Percentiles rank a stretch among this genome's conserved stretches.
Evolutionary conservation across 257 asterid species (phyloP).

Genomic region (Ehretia macrophylla): DNA sequence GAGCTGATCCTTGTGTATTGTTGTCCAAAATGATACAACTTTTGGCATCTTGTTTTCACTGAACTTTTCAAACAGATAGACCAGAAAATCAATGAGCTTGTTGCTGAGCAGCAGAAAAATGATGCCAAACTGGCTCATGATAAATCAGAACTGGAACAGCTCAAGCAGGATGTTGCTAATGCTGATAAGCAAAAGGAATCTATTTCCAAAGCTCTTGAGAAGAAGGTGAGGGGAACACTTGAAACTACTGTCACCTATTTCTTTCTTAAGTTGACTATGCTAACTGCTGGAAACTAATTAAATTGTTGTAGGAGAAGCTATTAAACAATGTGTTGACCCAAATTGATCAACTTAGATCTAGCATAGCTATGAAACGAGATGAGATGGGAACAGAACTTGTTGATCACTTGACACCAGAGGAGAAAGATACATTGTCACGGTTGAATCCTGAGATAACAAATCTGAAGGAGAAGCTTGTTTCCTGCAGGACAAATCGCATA

Average conservation of each 20-base stretch:
- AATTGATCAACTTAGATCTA: constrained; percentile 81
- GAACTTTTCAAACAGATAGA: constrained; percentile 76
- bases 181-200: constrained; percentile 82
- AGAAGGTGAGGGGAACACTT: constrained; percentile 55
- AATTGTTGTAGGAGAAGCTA: constrained; percentile 67
- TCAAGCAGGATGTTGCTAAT: constrained; percentile 68
- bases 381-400: constrained; percentile 98
- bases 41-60: constrained; percentile 44
- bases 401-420: constrained; percentile 92
- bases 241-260: constrained; percentile 5
- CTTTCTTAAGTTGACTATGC: constrained; percentile 7
- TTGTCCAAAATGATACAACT: background rate
- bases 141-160: constrained; percentile 78
- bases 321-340: constrained; percentile 72
- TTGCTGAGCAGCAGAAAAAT: constrained; percentile 94
- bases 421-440: constrained; percentile 75
- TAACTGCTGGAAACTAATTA: constrained; percentile 7
- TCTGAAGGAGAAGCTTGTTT: constrained; percentile 67
- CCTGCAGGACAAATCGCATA: constrained; percentile 73
- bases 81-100: constrained; percentile 82
- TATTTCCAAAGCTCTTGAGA: constrained; percentile 72
- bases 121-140: constrained; percentile 97
- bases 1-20: too few relatives aligned
- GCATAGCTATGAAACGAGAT: constrained; percentile 68
- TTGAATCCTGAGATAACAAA: constrained; percentile 87